Percentiles rank a stretch among this genome's conserved stretches.
Evolutionary conservation across 164 flowering plant species (phyloP).

Genomic region (Echeveria elegans): DNA sequence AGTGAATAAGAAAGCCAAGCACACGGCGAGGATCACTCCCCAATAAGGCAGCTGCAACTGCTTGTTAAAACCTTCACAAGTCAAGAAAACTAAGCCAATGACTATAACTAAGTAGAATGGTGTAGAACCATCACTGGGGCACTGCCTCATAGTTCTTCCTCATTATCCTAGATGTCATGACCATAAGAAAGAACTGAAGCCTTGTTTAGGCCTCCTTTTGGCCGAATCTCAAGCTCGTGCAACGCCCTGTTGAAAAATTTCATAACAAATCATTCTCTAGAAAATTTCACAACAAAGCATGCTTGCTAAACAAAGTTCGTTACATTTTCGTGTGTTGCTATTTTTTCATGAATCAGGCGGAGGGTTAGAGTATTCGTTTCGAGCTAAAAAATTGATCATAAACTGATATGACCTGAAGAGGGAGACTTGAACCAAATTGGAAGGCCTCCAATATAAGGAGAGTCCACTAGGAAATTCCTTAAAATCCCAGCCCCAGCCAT

Average conservation of each 20-base stretch:
- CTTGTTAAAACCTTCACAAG: conserved; percentile 34
- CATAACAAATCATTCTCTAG: no score
- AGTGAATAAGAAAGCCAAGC: conserved; percentile 35
- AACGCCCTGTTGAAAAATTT: conserved; percentile 28
- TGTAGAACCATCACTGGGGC: conserved; percentile 57
- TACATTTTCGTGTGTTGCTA: no score
- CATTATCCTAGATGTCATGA: conserved; percentile 37
- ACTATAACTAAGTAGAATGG: conserved; percentile 19
- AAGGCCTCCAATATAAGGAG: conserved; percentile 65
- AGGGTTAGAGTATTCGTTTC: no score
- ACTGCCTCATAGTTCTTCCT: conserved; percentile 44
- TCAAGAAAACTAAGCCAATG: conserved; percentile 21
- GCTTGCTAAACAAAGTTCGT: no score
- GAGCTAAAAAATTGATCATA: neutral
- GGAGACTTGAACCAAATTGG: conserved; percentile 50
- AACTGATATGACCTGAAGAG: conserved; percentile 32
- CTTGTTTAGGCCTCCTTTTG: conserved; percentile 41
- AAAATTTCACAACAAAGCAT: no score
- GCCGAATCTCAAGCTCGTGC: conserved; percentile 45
- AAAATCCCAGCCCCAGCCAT: conserved; percentile 53
- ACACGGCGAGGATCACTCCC: conserved; percentile 42
- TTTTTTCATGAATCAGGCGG: no score
- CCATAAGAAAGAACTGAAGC: conserved; percentile 51
- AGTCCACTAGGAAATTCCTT: conserved; percentile 43
- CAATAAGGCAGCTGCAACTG: conserved; percentile 59